Base-by-base conservation (phyloP, 2,329 filamentous ascomycete species). In the Xylariaceae sp. region DNA sequence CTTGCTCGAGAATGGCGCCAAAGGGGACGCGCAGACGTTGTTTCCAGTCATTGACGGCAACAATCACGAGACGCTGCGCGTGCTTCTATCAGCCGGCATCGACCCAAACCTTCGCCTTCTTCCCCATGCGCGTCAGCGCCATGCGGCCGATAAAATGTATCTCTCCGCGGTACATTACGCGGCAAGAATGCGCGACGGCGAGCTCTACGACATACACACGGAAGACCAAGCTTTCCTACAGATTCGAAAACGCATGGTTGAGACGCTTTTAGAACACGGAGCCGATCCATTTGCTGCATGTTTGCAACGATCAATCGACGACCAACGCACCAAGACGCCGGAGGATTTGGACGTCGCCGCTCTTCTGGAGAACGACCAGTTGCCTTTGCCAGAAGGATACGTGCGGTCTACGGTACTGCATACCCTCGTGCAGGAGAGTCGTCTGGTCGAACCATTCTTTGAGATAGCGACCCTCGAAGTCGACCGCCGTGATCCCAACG, bases 251-350 rank as follows among this genome's bases (percentile, higher is more conserved):
- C 34, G 27, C 9, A 41, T 41, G 16, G 17, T 37, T 12, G 34
- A 36, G 16, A 29, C 26, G 17, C 39, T 41, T 1, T 24, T 41
- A 26, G 39, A 15, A 23, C 19, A 41, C 26, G 39, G 39, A n/a
- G 39, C 39, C 23, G 34, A 41, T 17, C 34, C 39, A 4, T 41
- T 41, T 30, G 29, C 39, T 24, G 28, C 30, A 3, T 36, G 19
- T 8, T 6, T 30, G n/a, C 34, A 33, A 30, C 23, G 8, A 17
- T 4, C 9, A 19, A 31, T 2, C 3, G 18, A 14, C 2, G n/a
- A 17, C 4, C 9, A 12, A 33, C 9, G 13, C 30, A 6, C 9
- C 14, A 30, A 17, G 27, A 30, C 3, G 9, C n/a, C 11, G 31
- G 18, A 16, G 31, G 27, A 12, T 12, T 4, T n/a, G n/a, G n/a